Evolutionary conservation across 2,329 filamentous ascomycete species (phyloP).

Genomic region (Niveomyces coronatus): DNA sequence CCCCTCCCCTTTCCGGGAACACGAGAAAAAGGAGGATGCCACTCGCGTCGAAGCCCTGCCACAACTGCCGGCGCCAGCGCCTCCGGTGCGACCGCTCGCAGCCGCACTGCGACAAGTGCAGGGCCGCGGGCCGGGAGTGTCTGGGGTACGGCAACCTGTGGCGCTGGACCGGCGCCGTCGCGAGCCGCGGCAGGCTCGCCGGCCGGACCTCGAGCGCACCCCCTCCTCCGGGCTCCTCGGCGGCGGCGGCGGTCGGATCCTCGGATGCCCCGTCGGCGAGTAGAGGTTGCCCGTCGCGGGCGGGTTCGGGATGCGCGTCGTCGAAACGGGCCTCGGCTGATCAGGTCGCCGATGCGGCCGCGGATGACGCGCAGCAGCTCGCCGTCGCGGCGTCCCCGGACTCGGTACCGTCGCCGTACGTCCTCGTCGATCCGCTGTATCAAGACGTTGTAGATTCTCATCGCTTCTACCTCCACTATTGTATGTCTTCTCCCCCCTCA

Average conservation of each 20-base stretch:
- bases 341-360: not conserved
- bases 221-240: conserved; percentile 4
- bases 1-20: too few relatives aligned
- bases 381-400: too few relatives aligned
- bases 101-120: conserved; percentile 42
- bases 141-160: conserved; percentile 44
- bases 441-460: conserved; percentile 43
- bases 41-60: conserved; percentile 33
- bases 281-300: not conserved
- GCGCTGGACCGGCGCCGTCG: conserved; percentile 39
- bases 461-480: conserved; percentile 32
- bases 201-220: conserved; percentile 28
- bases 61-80: conserved; percentile 43
- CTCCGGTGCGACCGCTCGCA: conserved; percentile 42
- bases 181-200: conserved; percentile 31
- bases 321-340: not conserved
- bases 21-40: too few relatives aligned
- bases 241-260: not conserved
- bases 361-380: conserved; percentile 17
- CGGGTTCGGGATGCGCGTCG: too few relatives aligned
- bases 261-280: not conserved
- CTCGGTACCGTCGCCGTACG: too few relatives aligned
- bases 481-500: conserved; percentile 16
- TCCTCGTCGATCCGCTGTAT: conserved; percentile 32
- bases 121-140: conserved; percentile 37